A percentile compares a stretch with the other conserved stretches of the same genome.
Conservation (phyloP, 176 grass and related monocot genomes). For the Zoysia pacifica region DNA sequence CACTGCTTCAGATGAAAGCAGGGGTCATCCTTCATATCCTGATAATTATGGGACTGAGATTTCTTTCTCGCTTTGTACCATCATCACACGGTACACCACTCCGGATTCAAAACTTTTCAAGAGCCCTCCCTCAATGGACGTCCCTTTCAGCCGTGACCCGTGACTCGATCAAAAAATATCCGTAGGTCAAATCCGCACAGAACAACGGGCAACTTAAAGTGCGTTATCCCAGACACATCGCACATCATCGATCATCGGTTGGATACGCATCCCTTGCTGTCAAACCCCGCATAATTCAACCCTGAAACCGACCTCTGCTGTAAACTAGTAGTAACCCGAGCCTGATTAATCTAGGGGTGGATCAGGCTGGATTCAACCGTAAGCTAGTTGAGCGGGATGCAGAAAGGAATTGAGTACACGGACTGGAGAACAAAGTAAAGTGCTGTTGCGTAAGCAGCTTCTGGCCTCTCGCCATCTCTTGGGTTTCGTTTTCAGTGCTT, state of each 20-base stretch:
- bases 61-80: background rate
- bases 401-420: background rate
- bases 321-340: background rate
- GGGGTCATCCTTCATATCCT: background rate
- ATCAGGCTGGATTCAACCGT: background rate
- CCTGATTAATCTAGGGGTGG: background rate
- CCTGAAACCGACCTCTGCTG: background rate
- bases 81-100: background rate
- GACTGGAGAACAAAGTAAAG: background rate
- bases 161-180: background rate
- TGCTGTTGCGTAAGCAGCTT: background rate
- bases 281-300: background rate
- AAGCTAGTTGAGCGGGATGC: background rate
- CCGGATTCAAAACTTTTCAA: background rate
- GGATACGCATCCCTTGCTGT: background rate
- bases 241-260: background rate
- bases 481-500: too few species aligned
- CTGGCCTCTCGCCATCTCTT: too few species aligned
- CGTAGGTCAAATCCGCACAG: background rate
- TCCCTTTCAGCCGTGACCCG: background rate
- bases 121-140: background rate
- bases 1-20: background rate
- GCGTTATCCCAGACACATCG: background rate
- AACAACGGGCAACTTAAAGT: background rate
- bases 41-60: background rate